Evolutionary conservation across 2,329 filamentous ascomycete genomes (phyloP).

Genomic region (Teratosphaeria epicoccoides): DNA sequence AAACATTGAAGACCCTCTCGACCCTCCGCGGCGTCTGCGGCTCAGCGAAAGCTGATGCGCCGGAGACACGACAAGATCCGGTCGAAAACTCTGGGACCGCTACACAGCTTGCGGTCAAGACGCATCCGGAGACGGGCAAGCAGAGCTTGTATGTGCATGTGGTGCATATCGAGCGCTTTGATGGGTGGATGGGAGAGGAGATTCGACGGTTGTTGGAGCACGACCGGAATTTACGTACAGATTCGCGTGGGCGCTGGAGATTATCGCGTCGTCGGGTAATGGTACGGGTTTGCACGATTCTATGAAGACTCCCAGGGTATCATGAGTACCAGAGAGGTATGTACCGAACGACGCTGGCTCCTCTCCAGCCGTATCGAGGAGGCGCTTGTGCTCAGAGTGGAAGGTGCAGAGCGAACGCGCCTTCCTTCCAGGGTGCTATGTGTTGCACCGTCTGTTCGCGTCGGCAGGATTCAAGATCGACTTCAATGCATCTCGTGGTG

Average conservation of each 20-base stretch:
- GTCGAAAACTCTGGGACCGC: conserved; percentile 55
- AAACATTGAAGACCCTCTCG: conserved; percentile 69
- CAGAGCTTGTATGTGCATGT: conserved; percentile 74
- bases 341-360: conserved; percentile 6
- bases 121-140: conserved; percentile 66
- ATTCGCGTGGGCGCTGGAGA: conserved; percentile 65
- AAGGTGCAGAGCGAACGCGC: neutral
- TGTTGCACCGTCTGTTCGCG: neutral
- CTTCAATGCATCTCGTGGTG: neutral
- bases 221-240: conserved; percentile 60
- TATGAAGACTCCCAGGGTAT: conserved; percentile 8
- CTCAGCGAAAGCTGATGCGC: conserved; percentile 48
- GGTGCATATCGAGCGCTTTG: conserved; percentile 70
- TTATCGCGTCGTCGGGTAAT: conserved; percentile 81
- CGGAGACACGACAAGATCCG: conserved; percentile 23
- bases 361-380: conserved; percentile 3
- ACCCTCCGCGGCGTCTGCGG: conserved; percentile 53
- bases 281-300: conserved; percentile 28
- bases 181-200: conserved; percentile 76
- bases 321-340: conserved; percentile 7
- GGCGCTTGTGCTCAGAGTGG: neutral
- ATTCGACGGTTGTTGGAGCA: conserved; percentile 65
- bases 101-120: conserved; percentile 66
- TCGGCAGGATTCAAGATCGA: neutral
- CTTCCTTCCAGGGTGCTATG: neutral